These are phyloP conservation scores for Anthoceros angustus DNA, from an alignment of 225 moss, liverwort and hornwort species.

Conservation along the genomic window DNA sequence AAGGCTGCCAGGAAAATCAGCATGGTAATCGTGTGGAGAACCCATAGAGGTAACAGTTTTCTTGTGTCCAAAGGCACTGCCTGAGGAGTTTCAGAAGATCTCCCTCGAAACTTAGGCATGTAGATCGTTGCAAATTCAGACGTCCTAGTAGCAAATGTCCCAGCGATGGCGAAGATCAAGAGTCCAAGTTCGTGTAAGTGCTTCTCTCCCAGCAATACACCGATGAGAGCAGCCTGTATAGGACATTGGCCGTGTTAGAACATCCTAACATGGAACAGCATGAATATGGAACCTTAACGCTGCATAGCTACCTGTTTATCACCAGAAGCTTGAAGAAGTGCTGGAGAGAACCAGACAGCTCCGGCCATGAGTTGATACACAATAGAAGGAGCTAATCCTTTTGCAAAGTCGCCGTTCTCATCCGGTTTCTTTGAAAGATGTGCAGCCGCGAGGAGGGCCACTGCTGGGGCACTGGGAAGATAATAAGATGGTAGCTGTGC, in stretches of 20 bases:
- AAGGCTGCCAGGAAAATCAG: constrained; percentile 26
- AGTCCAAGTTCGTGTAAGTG: constrained; percentile 23
- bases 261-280: neutral
- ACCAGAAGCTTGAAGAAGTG: constrained; percentile 23
- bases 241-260: neutral
- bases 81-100: neutral
- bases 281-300: neutral
- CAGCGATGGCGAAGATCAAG: constrained; percentile 35
- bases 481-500: constrained; percentile 50
- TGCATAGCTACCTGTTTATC: constrained; percentile 22
- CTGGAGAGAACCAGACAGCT: constrained; percentile 28
- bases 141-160: constrained; percentile 21
- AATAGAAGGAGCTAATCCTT: constrained; percentile 26
- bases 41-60: constrained; percentile 30
- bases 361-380: constrained; percentile 32
- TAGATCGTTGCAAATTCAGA: constrained; percentile 20
- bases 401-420: constrained; percentile 17
- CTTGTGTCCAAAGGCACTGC: constrained; percentile 4
- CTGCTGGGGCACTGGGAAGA: constrained; percentile 47
- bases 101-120: constrained; percentile 8
- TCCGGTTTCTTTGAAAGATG: constrained; percentile 19
- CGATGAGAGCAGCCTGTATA: constrained; percentile 32
- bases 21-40: constrained; percentile 41
- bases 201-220: constrained; percentile 15
- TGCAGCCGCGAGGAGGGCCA: constrained; percentile 42